phyloP scores from a whole-genome alignment of 148 eudicot species.

The Camellia lanceoleosa region DNA sequence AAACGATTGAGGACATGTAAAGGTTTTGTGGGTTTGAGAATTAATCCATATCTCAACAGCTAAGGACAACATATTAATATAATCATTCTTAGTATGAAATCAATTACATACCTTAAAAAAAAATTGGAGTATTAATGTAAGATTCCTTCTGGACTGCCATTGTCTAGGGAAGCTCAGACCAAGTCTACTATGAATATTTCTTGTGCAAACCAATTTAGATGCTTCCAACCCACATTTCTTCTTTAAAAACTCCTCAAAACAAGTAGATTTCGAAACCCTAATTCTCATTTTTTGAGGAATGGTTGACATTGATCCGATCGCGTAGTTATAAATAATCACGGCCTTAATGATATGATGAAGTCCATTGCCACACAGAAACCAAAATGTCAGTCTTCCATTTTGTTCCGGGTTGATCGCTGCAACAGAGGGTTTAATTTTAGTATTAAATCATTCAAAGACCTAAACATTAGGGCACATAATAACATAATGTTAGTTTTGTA shows the following conservation, averaged over 20 bases:
- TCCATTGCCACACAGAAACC: constrained; percentile 16
- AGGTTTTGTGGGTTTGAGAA: not conserved
- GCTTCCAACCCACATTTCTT: constrained; percentile 25
- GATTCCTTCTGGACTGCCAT: constrained; percentile 15
- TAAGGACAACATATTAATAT: not conserved
- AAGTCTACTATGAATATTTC: constrained; percentile 10
- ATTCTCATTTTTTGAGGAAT: constrained; percentile 25
- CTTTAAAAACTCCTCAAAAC: constrained; percentile 14
- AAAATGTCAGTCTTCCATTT: constrained; percentile 19
- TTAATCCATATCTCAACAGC: too few relatives aligned
- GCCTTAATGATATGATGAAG: constrained; percentile 20
- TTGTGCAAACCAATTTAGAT: constrained; percentile 17
- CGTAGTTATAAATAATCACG: not conserved
- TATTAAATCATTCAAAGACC: not conserved
- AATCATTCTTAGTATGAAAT: not conserved
- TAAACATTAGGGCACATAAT: not conserved
- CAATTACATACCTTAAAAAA: constrained; percentile 6
- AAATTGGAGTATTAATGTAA: constrained; percentile 9
- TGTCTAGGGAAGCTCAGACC: constrained; percentile 15
- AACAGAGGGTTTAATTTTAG: not conserved
- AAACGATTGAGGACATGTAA: too few relatives aligned
- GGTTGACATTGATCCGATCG: constrained; percentile 33
- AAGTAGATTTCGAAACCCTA: constrained; percentile 18
- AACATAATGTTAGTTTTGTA: not conserved
- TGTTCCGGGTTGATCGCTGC: constrained; percentile 9